Evolutionary conservation across 768 basidiomycete genomes (phyloP), one percentile per base, ranked within the genome.

Genomic region (Amanita muscaria): DNA sequence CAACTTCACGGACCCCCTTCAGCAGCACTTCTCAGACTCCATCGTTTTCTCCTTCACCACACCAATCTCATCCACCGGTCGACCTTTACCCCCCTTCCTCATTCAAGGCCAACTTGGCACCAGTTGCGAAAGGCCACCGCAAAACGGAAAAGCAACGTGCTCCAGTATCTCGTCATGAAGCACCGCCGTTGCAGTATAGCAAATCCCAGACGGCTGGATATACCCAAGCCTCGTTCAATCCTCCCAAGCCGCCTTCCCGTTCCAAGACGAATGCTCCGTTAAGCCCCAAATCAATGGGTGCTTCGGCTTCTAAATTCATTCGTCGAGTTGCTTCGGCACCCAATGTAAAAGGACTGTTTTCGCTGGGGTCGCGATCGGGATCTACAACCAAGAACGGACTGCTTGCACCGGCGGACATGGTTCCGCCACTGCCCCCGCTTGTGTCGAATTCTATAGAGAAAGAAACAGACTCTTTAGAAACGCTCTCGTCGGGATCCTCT

Each of bases 261-360:
- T 69, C 73, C 29, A 73, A 73, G 29, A 56, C 70, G 2, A 66
- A 64, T 48, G 74, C 68, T 15, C 76, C 80, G 8, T 65, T 86
- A 31, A 81, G 79, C 5, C 81, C 85, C 23, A 79, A 74, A 55
- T 71, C 75, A 16, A 76, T 88, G 64, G 70, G 80, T 40, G 80
- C 80, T 12, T 79, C 80, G 0, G 86, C 89, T 7, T 77, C 87
- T 38, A 83, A 93, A 27, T 92, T 97, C 66, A 81, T 98, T 23
- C 83, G 94, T 42, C 82, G 94, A 39, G 94, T 98, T 37, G 91
- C 93, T 3, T 96, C 91, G 7, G 93, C 96, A 2, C 94, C 94
- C 2, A 99, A 97, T 58, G 85, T 92, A 25, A 98, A 97, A 60
- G 86, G 83, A 22, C 71, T 99, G 23, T 91, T 98, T 61, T 68